phyloP scores from a whole-genome alignment of 75 land plant genomes.

The Chamaecyparis obtusa region DNA sequence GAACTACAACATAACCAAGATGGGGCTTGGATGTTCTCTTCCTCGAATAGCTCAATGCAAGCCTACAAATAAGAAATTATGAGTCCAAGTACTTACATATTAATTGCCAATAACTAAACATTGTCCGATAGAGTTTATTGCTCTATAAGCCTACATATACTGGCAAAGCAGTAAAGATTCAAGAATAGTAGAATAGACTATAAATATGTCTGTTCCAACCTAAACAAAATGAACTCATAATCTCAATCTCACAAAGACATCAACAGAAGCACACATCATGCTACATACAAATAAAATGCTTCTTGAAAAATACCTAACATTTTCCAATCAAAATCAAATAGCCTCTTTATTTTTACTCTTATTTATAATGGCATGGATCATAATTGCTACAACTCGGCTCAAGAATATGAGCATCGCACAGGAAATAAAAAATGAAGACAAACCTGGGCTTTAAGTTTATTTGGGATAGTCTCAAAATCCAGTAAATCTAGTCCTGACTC shows the following conservation, averaged over 20 bases:
- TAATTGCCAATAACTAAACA: not conserved
- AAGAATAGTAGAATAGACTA: not conserved
- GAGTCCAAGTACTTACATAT: not conserved
- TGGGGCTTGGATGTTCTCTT: conserved; percentile 70
- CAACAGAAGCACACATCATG: not conserved
- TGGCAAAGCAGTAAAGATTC: not conserved
- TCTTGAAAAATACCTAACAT: not conserved
- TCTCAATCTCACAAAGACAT: not conserved
- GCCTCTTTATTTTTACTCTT: not conserved
- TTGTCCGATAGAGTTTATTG: not conserved
- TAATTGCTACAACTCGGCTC: not conserved
- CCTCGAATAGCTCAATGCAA: conserved; percentile 68
- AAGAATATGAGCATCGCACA: not conserved
- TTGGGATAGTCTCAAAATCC: conserved; percentile 94
- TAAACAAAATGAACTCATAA: no score
- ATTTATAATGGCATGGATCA: not conserved
- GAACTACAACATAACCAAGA: conserved; percentile 88
- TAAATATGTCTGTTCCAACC: not conserved
- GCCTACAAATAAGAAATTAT: conserved; percentile 44
- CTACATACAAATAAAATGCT: not conserved
- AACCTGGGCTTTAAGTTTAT: conserved; percentile 91
- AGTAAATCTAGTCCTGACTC: conserved; percentile 81
- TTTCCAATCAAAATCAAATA: not conserved
- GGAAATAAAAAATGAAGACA: conserved; percentile 4
- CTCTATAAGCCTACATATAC: not conserved